Conservation (phyloP, 805 yeast species). For the Candida khao-thaluensis region DNA sequence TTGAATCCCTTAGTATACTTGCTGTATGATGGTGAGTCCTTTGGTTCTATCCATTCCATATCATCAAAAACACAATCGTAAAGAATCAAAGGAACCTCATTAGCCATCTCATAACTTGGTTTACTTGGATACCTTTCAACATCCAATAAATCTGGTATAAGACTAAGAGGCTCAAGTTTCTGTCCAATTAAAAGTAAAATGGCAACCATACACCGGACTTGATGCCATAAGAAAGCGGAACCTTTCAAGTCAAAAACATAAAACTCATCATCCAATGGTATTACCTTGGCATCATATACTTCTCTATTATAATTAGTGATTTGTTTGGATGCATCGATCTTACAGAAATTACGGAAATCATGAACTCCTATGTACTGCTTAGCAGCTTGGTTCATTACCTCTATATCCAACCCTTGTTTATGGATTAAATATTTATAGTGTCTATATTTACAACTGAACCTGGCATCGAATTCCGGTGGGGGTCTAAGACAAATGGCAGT, state of each 20-base stretch:
- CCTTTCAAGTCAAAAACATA: conserved; percentile 80
- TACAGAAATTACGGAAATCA: conserved; percentile 94
- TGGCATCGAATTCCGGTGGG: conserved; percentile 80
- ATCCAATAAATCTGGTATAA: conserved; percentile 61
- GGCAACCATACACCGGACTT: conserved; percentile 94
- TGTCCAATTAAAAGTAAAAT: conserved; percentile 80
- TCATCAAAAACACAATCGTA: conserved; percentile 78
- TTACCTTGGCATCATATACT: conserved; percentile 53
- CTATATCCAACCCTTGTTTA: conserved; percentile 56
- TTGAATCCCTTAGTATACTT: conserved; percentile 44
- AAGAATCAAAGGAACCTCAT: conserved; percentile 81
- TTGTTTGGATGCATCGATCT: conserved; percentile 91
- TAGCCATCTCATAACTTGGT: conserved; percentile 86
- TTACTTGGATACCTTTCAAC: conserved; percentile 55
- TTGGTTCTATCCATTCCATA: conserved; percentile 61
- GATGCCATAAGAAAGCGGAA: conserved; percentile 95
- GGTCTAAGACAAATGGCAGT: conserved; percentile 83
- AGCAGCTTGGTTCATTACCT: conserved; percentile 69
- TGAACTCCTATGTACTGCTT: conserved; percentile 63
- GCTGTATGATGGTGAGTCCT: conserved; percentile 25
- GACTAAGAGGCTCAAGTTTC: conserved; percentile 56
- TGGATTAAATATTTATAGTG: conserved; percentile 84
- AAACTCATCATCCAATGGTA: conserved; percentile 40
- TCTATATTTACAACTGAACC: conserved; percentile 84
- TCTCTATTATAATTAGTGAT: conserved; percentile 73